phyloP scores from a whole-genome alignment of 169 alveolate genomes.

The Eimeria sp. region DNA sequence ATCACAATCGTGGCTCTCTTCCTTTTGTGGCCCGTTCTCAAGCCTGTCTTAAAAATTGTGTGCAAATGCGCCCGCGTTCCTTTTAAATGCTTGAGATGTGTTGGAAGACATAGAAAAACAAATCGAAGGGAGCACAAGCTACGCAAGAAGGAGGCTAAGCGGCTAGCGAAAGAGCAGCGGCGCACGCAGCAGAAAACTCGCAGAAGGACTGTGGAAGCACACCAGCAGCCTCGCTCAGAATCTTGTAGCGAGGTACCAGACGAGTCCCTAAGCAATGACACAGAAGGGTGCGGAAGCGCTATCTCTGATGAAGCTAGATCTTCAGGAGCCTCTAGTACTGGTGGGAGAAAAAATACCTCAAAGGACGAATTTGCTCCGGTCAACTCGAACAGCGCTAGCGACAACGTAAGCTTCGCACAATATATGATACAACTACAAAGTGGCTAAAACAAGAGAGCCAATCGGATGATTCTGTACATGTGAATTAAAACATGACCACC shows the following conservation, averaged over 20 bases:
- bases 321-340: background rate
- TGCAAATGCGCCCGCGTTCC: slow-evolving; percentile 60
- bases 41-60: slow-evolving; percentile 30
- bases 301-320: slow-evolving; percentile 7
- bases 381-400: background rate
- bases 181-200: background rate
- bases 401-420: background rate
- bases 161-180: slow-evolving; percentile 30
- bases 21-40: slow-evolving; percentile 60
- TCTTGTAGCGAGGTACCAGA: background rate
- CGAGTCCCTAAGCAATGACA: background rate
- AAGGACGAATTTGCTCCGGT: background rate
- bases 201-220: background rate
- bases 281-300: background rate
- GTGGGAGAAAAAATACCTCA: background rate
- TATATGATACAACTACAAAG: background rate
- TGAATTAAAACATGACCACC: background rate
- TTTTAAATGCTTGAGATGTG: slow-evolving; percentile 48
- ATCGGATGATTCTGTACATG: background rate
- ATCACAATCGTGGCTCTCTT: slow-evolving; percentile 56
- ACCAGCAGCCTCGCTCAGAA: background rate
- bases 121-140: background rate
- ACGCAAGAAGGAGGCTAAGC: slow-evolving; percentile 53
- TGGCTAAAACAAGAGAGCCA: background rate
- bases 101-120: slow-evolving; percentile 37